Evolutionary conservation across 805 yeast species (phyloP).

Genomic region (Zygoascus tannicola): DNA sequence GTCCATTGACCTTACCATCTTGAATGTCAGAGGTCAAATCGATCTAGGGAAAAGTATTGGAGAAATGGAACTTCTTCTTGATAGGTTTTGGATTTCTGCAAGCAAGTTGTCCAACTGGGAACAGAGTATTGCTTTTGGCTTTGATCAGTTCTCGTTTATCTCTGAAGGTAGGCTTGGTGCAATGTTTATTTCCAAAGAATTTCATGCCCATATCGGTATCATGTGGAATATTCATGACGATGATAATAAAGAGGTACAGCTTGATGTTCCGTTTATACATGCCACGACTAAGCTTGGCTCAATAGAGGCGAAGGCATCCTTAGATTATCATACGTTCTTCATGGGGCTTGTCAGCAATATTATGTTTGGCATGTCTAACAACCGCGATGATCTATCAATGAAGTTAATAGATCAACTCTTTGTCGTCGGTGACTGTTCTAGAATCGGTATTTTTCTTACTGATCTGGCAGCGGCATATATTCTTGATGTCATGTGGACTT

Average conservation of each 20-base stretch:
- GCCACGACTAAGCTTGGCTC: constrained; percentile 47
- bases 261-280: constrained; percentile 58
- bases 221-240: constrained; percentile 46
- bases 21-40: constrained; percentile 44
- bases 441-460: constrained; percentile 58
- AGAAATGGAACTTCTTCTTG: constrained; percentile 43
- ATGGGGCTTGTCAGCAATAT: constrained; percentile 45
- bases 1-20: constrained; percentile 50
- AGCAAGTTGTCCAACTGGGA: constrained; percentile 60
- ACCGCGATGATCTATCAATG: constrained; percentile 38
- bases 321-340: constrained; percentile 81
- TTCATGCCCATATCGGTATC: constrained; percentile 54
- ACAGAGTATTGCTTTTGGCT: constrained; percentile 56
- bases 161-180: constrained; percentile 83
- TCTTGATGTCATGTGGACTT: constrained; percentile 64
- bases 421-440: constrained; percentile 47
- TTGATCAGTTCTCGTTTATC: constrained; percentile 40
- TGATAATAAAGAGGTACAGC: constrained; percentile 25
- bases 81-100: constrained; percentile 58
- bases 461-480: constrained; percentile 80
- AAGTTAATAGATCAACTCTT: constrained; percentile 11
- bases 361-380: constrained; percentile 56
- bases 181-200: constrained; percentile 37
- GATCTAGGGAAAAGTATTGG: constrained; percentile 86
- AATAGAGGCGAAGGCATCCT: constrained; percentile 52